These are phyloP conservation scores for Galerina marginata DNA, from an alignment of 768 basidiomycete genomes.

Conservation along the genomic window DNA sequence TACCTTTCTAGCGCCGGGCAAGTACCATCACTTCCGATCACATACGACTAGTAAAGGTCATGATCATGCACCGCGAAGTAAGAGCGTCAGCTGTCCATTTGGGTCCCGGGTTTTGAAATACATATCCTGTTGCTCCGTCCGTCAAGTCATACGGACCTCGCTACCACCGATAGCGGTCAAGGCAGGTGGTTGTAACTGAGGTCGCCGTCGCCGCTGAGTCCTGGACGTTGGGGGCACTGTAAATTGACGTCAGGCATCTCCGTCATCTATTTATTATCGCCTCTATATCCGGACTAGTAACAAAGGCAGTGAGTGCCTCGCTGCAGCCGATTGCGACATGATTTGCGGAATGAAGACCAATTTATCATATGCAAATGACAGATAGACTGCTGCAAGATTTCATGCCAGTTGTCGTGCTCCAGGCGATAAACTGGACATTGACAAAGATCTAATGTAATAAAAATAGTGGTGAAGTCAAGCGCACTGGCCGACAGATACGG, in stretches of 20 bases:
- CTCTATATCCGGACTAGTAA: conserved; percentile 6
- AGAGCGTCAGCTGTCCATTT: conserved; percentile 13
- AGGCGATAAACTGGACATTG: conserved; percentile 1
- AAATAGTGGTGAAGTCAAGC: background rate
- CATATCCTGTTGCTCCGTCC: conserved; percentile 19
- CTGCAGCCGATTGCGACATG: conserved; percentile 3
- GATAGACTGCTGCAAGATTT: conserved; percentile 3
- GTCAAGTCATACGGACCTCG: conserved; percentile 15
- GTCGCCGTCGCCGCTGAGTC: conserved; percentile 13
- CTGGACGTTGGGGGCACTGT: background rate
- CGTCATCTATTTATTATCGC: conserved; percentile 8
- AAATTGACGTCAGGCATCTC: conserved; percentile 8
- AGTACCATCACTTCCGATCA: conserved; percentile 4
- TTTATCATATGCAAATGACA: conserved; percentile 6
- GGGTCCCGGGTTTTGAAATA: conserved; percentile 6
- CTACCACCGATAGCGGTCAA: conserved; percentile 3
- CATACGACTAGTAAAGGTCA: background rate
- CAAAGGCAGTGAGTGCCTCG: conserved; percentile 2
- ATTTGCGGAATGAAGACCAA: conserved; percentile 1
- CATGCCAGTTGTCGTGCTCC: too few species aligned
- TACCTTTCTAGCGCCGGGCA: conserved; percentile 9
- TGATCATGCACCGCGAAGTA: conserved; percentile 15
- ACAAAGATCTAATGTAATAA: conserved; percentile 3
- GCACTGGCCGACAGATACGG: conserved; percentile 36
- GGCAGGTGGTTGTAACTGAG: background rate